Evolutionary conservation across 441 rosid species (phyloP).

Genomic region (Isatis lusitanica): DNA sequence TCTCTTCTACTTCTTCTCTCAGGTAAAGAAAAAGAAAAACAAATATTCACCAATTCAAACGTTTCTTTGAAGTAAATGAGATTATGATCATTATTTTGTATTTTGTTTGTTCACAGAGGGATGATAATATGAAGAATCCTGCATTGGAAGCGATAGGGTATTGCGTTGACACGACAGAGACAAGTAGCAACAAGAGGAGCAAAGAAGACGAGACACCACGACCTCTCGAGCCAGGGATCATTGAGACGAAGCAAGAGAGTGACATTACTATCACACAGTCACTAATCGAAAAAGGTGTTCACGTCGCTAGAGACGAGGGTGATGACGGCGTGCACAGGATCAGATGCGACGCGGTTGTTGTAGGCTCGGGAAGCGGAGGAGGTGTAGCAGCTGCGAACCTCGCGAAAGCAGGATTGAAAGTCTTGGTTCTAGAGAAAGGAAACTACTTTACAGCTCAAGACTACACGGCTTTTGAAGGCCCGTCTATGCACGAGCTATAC

Average conservation of each 20-base stretch:
- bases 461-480: slow-evolving; percentile 65
- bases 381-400: slow-evolving; percentile 75
- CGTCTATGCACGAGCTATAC: slow-evolving; percentile 54
- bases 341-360: slow-evolving; percentile 65
- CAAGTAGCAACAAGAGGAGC: slow-evolving; percentile 32
- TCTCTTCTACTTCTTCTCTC: slow-evolving; percentile 56
- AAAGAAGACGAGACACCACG: slow-evolving; percentile 10
- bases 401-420: slow-evolving; percentile 64
- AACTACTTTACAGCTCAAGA: slow-evolving; percentile 59
- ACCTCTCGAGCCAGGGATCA: slow-evolving; percentile 61
- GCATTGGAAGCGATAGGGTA: slow-evolving; percentile 76
- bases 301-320: slow-evolving; percentile 42
- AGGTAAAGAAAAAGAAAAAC: slow-evolving; percentile 41
- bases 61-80: not conserved
- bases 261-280: slow-evolving; percentile 44
- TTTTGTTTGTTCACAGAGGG: slow-evolving; percentile 40
- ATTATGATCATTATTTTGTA: not conserved
- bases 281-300: slow-evolving; percentile 52
- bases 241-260: slow-evolving; percentile 56
- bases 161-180: slow-evolving; percentile 38
- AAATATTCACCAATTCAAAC: not conserved
- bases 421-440: slow-evolving; percentile 74
- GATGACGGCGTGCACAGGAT: slow-evolving; percentile 39
- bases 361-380: slow-evolving; percentile 83
- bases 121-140: slow-evolving; percentile 53